Evolutionary conservation across 2,329 filamentous ascomycete species (phyloP).

Genomic region (Geosmithia morbida): DNA sequence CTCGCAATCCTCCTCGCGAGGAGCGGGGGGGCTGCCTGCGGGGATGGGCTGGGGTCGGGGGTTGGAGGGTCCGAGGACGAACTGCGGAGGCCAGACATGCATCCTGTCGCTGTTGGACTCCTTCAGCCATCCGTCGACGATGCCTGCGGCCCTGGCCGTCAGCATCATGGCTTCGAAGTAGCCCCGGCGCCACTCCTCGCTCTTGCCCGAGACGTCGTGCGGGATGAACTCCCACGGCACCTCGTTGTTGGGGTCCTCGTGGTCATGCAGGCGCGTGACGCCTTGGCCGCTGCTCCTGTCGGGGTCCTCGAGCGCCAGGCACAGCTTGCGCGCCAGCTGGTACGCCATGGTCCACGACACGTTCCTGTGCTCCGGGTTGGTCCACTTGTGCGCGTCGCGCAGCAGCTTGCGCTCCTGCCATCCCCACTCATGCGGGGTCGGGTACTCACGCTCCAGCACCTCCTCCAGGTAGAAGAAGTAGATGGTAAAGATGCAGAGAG

Average conservation of each 20-base stretch:
- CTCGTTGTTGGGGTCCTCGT: conserved; percentile 44
- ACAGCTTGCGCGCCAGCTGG: conserved; percentile 39
- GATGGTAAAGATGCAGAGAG: conserved; percentile 44
- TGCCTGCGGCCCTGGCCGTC: conserved; percentile 61
- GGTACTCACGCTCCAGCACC: conserved; percentile 57
- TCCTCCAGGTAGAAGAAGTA: conserved; percentile 59
- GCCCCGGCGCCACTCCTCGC: conserved; percentile 70
- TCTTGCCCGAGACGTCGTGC: conserved; percentile 59
- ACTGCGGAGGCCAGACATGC: conserved; percentile 51
- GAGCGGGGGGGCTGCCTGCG: conserved; percentile 44
- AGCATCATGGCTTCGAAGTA: conserved; percentile 77
- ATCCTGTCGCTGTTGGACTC: conserved; percentile 44
- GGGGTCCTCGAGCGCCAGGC: conserved; percentile 56
- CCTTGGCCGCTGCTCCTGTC: conserved; percentile 8
- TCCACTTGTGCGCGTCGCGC: conserved; percentile 47
- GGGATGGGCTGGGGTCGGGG: conserved; percentile 62
- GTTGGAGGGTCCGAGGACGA: conserved; percentile 72
- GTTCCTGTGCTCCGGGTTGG: conserved; percentile 30
- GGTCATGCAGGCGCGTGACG: conserved; percentile 2
- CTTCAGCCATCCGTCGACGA: conserved; percentile 64
- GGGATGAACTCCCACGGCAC: conserved; percentile 50
- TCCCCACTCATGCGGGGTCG: conserved; percentile 72
- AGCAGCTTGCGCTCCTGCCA: conserved; percentile 55
- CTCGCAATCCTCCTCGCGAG: conserved; percentile 63
- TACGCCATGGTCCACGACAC: conserved; percentile 57